These are phyloP conservation scores for Mortierella sp. DNA, from an alignment of 371 early-diverging fungal genomes.

Conservation along the genomic window DNA sequence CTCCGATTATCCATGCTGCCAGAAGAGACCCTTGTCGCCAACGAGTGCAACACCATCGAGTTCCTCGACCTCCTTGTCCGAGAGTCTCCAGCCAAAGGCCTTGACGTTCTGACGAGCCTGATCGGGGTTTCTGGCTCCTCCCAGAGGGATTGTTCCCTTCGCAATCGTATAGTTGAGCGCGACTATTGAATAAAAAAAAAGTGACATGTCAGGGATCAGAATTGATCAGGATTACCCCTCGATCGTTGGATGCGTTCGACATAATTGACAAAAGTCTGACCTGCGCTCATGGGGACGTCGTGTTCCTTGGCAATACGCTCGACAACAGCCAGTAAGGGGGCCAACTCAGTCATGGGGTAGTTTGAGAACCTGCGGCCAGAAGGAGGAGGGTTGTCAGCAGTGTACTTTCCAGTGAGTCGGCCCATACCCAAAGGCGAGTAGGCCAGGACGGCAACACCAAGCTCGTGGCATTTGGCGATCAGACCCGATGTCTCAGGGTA, in stretches of 20 bases:
- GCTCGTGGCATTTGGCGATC: constrained; percentile 66
- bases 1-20: constrained; percentile 63
- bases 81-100: constrained; percentile 65
- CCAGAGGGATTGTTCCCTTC: constrained; percentile 67
- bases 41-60: constrained; percentile 62
- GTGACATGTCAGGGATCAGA: background rate
- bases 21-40: constrained; percentile 59
- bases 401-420: constrained; percentile 65
- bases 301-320: constrained; percentile 54
- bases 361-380: constrained; percentile 42
- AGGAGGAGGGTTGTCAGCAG: constrained; percentile 59
- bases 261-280: constrained; percentile 13
- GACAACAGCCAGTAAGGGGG: constrained; percentile 43
- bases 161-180: constrained; percentile 50
- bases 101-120: constrained; percentile 65
- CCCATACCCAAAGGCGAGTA: constrained; percentile 70
- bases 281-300: constrained; percentile 63
- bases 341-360: constrained; percentile 46
- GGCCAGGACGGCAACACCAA: constrained; percentile 71
- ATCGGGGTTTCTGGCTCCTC: constrained; percentile 65
- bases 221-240: too few relatives aligned
- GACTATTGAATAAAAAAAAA: constrained; percentile 14
- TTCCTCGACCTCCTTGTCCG: constrained; percentile 61
- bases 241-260: too few relatives aligned
- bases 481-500: constrained; percentile 66